Conservation (phyloP, 2,329 filamentous ascomycete genomes). For the Epichloe coenophiala region DNA sequence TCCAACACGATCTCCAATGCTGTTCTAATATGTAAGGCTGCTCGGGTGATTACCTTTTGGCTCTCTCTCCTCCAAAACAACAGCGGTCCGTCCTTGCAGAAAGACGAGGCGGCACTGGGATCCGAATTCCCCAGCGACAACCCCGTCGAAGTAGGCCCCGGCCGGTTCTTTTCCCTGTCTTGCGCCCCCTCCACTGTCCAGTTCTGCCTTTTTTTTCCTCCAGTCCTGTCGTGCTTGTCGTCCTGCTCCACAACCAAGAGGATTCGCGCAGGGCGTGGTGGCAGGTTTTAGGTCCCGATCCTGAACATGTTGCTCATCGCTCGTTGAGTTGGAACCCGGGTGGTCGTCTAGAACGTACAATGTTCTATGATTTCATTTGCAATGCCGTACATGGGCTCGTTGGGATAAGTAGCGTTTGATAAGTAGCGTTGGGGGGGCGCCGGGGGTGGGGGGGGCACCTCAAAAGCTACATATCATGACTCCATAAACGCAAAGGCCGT, state of each 20-base stretch:
- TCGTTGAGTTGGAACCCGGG: neutral
- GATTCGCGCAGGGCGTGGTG: neutral
- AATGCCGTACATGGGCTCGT: neutral
- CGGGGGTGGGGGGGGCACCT: neutral
- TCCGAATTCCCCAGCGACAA: neutral
- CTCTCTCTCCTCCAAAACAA: neutral
- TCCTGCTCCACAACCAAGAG: neutral
- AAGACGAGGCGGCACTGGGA: neutral
- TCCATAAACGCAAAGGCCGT: neutral
- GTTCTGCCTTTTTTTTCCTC: neutral
- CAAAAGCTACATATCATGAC: neutral
- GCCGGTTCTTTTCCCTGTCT: neutral
- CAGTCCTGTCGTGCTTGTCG: neutral
- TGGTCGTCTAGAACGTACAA: neutral
- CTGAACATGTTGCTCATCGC: neutral
- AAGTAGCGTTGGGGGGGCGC: too few relatives aligned
- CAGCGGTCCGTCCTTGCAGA: neutral
- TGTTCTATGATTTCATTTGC: neutral
- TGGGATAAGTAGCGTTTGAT: too few relatives aligned
- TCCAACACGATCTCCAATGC: conserved; percentile 1
- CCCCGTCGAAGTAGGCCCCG: neutral
- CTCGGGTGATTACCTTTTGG: neutral
- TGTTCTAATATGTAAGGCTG: neutral
- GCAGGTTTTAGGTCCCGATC: neutral
- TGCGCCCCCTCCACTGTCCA: neutral